Conservation (phyloP, 2,329 filamentous ascomycete genomes). For the Diaporthe destruens region DNA sequence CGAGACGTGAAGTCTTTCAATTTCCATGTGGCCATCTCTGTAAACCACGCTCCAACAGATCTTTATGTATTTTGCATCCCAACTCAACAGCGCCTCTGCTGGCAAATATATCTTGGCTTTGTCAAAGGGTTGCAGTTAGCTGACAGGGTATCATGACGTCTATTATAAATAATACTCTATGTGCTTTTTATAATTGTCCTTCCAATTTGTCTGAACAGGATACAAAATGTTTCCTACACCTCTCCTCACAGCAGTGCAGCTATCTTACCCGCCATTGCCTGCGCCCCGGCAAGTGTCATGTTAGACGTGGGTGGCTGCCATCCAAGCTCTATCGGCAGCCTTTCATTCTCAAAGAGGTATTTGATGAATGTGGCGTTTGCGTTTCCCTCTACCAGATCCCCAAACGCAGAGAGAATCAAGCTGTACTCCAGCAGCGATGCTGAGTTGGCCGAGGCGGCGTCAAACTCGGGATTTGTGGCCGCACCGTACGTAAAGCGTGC, state of each 20-base stretch:
- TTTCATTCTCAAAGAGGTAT: slow-evolving; percentile 35
- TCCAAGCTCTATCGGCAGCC: slow-evolving; percentile 40
- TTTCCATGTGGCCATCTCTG: too few species aligned
- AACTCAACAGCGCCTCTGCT: not conserved
- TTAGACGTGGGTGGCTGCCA: slow-evolving; percentile 45
- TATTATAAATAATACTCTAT: not conserved
- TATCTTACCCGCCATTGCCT: slow-evolving; percentile 30
- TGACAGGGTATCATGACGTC: not conserved
- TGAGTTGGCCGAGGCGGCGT: slow-evolving; percentile 4
- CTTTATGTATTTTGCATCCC: not conserved
- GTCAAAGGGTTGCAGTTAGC: not conserved
- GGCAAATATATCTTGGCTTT: too few species aligned
- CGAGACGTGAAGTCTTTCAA: too few species aligned
- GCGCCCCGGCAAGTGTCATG: slow-evolving; percentile 34
- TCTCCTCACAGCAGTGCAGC: not conserved
- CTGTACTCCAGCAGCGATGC: slow-evolving; percentile 29
- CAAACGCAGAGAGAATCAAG: slow-evolving; percentile 34
- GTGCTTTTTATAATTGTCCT: not conserved
- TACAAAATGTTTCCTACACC: not conserved
- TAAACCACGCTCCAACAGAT: too few species aligned
- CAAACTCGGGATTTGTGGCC: slow-evolving; percentile 33
- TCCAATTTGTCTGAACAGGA: not conserved
- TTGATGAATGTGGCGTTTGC: slow-evolving; percentile 27
- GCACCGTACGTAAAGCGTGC: slow-evolving; percentile 24
- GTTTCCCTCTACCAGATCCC: slow-evolving; percentile 24